These are phyloP conservation scores for Meira nashicola DNA, from an alignment of 1,284 basidiomycete genomes.

Conservation along the genomic window DNA sequence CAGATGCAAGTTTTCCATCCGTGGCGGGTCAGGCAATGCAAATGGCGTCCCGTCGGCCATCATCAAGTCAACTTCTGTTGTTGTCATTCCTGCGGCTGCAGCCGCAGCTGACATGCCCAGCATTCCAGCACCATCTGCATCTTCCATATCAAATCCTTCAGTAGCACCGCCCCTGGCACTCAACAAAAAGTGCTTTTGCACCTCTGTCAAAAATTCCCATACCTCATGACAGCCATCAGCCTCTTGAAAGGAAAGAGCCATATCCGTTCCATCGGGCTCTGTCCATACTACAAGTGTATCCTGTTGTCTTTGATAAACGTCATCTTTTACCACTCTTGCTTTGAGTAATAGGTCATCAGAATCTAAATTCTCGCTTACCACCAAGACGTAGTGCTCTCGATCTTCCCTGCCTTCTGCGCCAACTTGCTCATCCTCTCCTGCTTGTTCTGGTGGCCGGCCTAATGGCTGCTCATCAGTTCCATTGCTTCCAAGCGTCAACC, in stretches of 20 bases:
- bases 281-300: constrained; percentile 99
- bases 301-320: constrained; percentile 52
- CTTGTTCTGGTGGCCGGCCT: neutral
- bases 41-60: constrained; percentile 28
- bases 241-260: constrained; percentile 95
- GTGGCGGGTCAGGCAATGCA: constrained; percentile 48
- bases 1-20: constrained; percentile 46
- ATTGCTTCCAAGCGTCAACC: constrained; percentile 21
- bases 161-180: constrained; percentile 16
- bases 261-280: constrained; percentile 86
- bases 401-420: constrained; percentile 35
- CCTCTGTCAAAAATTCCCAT: constrained; percentile 93
- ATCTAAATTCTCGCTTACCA: constrained; percentile 44
- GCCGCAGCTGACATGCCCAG: neutral
- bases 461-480: constrained; percentile 13
- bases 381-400: constrained; percentile 49
- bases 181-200: constrained; percentile 69
- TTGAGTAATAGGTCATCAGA: constrained; percentile 46
- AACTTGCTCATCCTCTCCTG: neutral
- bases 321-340: constrained; percentile 46
- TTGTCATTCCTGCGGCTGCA: neutral
- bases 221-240: constrained; percentile 91
- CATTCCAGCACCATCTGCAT: constrained; percentile 17
- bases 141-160: constrained; percentile 5
- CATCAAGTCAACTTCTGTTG: constrained; percentile 11